Conservation (phyloP, 306 rosid genomes). For the Glycine tomentella region DNA sequence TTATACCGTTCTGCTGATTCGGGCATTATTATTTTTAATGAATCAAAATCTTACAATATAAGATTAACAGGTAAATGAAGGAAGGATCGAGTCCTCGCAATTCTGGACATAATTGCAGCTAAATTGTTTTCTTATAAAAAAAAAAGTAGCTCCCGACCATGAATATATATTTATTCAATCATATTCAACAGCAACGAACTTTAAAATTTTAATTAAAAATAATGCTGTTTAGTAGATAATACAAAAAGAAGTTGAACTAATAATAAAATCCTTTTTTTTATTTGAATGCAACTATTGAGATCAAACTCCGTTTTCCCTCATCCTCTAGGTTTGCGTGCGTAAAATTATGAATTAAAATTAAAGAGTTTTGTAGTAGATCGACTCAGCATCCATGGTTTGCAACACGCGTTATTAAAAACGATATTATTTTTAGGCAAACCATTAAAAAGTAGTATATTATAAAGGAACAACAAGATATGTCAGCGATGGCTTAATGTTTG, state of each 20-base stretch:
- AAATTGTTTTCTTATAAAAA: background rate
- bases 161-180: background rate
- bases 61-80: background rate
- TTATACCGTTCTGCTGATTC: slow-evolving; percentile 19
- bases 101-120: slow-evolving; percentile 3
- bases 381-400: slow-evolving; percentile 22
- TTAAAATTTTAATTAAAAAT: background rate
- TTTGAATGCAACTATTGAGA: slow-evolving; percentile 4
- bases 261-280: background rate
- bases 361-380: background rate
- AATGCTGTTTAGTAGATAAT: background rate
- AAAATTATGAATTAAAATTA: background rate
- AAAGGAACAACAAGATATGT: slow-evolving; percentile 25
- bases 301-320: background rate
- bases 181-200: background rate
- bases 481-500: background rate
- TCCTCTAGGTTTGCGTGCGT: background rate
- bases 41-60: background rate
- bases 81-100: slow-evolving; percentile 27
- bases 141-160: background rate
- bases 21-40: slow-evolving; percentile 30
- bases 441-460: slow-evolving; percentile 13
- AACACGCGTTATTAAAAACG: background rate
- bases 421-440: background rate
- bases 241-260: background rate